A percentile compares a stretch with the other conserved stretches of the same genome.
phyloP scores from a whole-genome alignment of 257 asterid genomes.

The Fraxinus anomala region DNA sequence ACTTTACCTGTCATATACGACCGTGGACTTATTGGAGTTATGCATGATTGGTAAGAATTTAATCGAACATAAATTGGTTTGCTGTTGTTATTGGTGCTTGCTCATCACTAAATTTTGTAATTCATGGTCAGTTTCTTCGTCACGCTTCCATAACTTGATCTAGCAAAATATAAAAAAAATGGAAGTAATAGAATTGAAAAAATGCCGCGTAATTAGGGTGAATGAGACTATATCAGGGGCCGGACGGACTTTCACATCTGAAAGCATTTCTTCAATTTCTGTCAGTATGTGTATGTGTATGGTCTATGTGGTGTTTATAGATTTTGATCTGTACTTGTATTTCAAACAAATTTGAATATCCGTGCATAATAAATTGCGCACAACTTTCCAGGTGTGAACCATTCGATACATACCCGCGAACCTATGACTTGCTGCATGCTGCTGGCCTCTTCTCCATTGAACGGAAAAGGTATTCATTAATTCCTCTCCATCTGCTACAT shows the following conservation, averaged over 20 bases:
- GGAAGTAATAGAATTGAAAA: too few relatives aligned
- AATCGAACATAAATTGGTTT: background rate
- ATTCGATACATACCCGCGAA: conserved; percentile 74
- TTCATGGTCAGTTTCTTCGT: background rate
- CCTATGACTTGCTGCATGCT: conserved; percentile 82
- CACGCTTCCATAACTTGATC: background rate
- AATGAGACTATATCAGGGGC: background rate
- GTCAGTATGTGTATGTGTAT: background rate
- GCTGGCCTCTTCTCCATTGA: conserved; percentile 61
- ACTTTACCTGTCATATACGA: conserved; percentile 92
- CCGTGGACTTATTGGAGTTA: conserved; percentile 95
- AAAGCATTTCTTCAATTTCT: background rate
- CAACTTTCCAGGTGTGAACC: conserved; percentile 63
- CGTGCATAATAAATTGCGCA: background rate
- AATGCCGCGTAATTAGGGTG: background rate
- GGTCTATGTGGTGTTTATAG: background rate
- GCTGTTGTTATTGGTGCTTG: background rate
- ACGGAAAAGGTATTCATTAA: conserved; percentile 45
- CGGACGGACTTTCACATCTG: background rate
- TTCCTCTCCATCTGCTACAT: background rate
- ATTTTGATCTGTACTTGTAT: background rate
- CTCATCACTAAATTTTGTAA: background rate
- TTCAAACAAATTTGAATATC: background rate
- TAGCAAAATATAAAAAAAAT: too few relatives aligned
- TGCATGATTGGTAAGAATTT: conserved; percentile 86